These are phyloP conservation scores for Phytophthora pluvialis DNA, from an alignment of 352 stramenopile genomes.

Conservation along the genomic window DNA sequence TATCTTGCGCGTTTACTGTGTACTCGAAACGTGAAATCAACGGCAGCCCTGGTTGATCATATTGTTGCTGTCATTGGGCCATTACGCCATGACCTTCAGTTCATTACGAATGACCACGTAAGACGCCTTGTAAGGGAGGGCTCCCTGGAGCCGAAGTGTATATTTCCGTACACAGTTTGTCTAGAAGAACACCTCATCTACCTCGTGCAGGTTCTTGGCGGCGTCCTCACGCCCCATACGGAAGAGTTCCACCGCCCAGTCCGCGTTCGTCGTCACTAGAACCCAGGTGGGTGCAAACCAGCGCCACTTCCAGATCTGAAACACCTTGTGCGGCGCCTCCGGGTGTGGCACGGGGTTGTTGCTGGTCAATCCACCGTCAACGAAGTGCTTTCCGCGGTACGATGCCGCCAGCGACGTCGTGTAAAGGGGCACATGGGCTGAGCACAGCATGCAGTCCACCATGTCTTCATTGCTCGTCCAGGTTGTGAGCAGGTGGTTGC, in stretches of 20 bases:
- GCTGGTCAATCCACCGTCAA: slow-evolving; percentile 79
- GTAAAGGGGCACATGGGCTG: slow-evolving; percentile 76
- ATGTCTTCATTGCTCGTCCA: slow-evolving; percentile 85
- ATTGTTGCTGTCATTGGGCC: too few relatives aligned
- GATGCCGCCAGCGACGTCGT: slow-evolving; percentile 63
- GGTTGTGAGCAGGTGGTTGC: slow-evolving; percentile 76
- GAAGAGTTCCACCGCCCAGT: slow-evolving; percentile 79
- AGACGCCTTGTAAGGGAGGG: too few relatives aligned
- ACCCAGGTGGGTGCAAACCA: slow-evolving; percentile 81
- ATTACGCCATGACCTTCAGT: too few relatives aligned
- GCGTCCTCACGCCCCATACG: slow-evolving; percentile 80
- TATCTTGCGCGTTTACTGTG: too few relatives aligned
- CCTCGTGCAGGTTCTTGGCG: slow-evolving; percentile 68
- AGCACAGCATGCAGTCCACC: slow-evolving; percentile 84
- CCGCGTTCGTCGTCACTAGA: slow-evolving; percentile 75
- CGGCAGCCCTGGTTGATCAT: too few relatives aligned
- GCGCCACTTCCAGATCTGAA: slow-evolving; percentile 88
- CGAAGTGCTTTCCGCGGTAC: slow-evolving; percentile 77
- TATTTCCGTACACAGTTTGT: neutral
- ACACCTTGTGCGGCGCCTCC: slow-evolving; percentile 68
- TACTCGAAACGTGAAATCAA: too few relatives aligned
- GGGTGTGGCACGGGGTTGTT: slow-evolving; percentile 68
- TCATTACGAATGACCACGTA: too few relatives aligned
- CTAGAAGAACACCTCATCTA: slow-evolving; percentile 67
- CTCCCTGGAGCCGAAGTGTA: too few relatives aligned